A percentile compares a stretch with the other conserved stretches of the same genome.
Evolutionary conservation across 108 stramenopile genomes (phyloP).

Genomic region (Conticribra guillardii): DNA sequence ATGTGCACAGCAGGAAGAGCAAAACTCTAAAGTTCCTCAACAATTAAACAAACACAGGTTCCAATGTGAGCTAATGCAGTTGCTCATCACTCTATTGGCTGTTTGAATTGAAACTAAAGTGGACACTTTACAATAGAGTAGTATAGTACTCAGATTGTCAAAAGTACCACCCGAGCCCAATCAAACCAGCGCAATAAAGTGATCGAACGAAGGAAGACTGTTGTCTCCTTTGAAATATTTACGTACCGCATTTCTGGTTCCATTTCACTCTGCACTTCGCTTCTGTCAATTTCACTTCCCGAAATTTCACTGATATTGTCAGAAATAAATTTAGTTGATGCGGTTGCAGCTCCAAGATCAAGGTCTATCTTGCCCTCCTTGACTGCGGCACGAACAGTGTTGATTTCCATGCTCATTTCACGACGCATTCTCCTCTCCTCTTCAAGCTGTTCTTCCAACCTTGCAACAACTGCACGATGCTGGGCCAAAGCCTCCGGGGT

Average conservation of each 20-base stretch:
- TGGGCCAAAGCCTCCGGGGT: slow-evolving; percentile 76
- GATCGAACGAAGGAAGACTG: slow-evolving; percentile 19
- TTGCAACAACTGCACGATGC: slow-evolving; percentile 68
- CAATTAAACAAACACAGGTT: not conserved
- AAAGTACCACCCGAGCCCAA: not conserved
- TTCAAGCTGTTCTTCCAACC: slow-evolving; percentile 76
- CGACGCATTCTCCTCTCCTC: slow-evolving; percentile 72
- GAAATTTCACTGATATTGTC: slow-evolving; percentile 55
- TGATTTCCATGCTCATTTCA: slow-evolving; percentile 83
- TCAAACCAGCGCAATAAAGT: slow-evolving; percentile 12
- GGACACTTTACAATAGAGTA: not conserved
- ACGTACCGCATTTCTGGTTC: slow-evolving; percentile 46
- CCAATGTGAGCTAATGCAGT: slow-evolving; percentile 25
- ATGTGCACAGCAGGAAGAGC: slow-evolving; percentile 20
- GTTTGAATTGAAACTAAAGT: slow-evolving; percentile 6
- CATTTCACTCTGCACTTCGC: slow-evolving; percentile 35
- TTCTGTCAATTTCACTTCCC: slow-evolving; percentile 44
- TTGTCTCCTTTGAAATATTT: not conserved
- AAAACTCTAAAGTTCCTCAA: slow-evolving; percentile 32
- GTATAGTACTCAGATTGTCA: not conserved
- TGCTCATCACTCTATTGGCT: slow-evolving; percentile 34
- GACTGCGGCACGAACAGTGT: slow-evolving; percentile 73
- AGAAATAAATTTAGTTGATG: slow-evolving; percentile 44
- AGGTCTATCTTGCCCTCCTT: slow-evolving; percentile 69
- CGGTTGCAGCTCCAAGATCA: slow-evolving; percentile 43